Evolutionary conservation across 345 rosid species (phyloP).

Genomic region (Gossypium mustelinum): DNA sequence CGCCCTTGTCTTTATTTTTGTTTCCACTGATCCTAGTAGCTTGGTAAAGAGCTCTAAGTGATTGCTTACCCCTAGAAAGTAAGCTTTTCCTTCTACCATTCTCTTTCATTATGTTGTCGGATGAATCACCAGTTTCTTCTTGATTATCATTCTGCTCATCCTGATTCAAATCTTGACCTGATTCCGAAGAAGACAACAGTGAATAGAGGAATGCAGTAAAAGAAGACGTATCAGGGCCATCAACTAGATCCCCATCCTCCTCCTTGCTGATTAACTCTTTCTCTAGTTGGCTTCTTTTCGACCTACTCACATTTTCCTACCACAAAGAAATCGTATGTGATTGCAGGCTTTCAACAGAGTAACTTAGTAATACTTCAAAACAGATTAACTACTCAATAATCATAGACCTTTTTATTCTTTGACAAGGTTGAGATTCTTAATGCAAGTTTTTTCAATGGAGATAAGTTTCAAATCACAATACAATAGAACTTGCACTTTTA

Average conservation of each 20-base stretch:
- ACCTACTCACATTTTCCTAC: slow-evolving; percentile 51
- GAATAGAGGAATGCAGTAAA: slow-evolving; percentile 89
- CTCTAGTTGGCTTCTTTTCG: slow-evolving; percentile 44
- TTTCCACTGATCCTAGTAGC: slow-evolving; percentile 47
- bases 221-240: slow-evolving; percentile 93
- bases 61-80: slow-evolving; percentile 68
- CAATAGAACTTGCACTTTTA: background rate
- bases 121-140: slow-evolving; percentile 37
- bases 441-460: background rate
- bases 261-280: slow-evolving; percentile 47
- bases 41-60: slow-evolving; percentile 53
- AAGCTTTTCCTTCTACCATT: slow-evolving; percentile 51
- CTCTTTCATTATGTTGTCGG: slow-evolving; percentile 47
- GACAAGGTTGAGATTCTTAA: slow-evolving; percentile 5
- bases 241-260: slow-evolving; percentile 34
- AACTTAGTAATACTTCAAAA: background rate
- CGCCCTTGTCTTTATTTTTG: slow-evolving; percentile 43
- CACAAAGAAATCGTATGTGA: background rate
- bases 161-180: slow-evolving; percentile 32
- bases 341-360: background rate
- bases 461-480: background rate
- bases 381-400: background rate
- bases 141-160: slow-evolving; percentile 40
- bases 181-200: slow-evolving; percentile 56
- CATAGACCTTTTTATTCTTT: background rate